Percentiles rank a stretch among this genome's conserved stretches.
phyloP scores from a whole-genome alignment of 805 yeast genomes.

The Yarrowia keelungensis region DNA sequence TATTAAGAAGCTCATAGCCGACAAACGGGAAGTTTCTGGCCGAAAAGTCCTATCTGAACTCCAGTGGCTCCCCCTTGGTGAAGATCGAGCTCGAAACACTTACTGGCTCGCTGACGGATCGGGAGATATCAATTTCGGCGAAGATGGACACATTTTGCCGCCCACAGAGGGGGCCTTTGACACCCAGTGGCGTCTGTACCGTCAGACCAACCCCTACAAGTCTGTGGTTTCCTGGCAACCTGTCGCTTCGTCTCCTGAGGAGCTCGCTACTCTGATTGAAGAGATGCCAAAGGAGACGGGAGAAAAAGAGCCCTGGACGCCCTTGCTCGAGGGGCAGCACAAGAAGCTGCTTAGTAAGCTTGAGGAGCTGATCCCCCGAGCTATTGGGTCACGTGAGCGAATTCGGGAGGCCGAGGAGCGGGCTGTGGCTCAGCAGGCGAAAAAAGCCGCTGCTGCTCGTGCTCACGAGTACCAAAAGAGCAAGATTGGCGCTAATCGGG shows the following conservation, averaged over 20 bases:
- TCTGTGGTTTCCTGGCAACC: conserved; percentile 9
- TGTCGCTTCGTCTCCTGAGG: conserved; percentile 29
- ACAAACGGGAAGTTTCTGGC: conserved; percentile 1
- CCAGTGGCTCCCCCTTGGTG: conserved; percentile 44
- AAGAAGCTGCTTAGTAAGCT: conserved; percentile 4
- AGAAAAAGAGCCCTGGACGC: background rate
- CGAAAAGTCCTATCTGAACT: conserved; percentile 15
- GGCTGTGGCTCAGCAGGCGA: conserved; percentile 2
- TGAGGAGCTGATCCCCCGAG: conserved; percentile 25
- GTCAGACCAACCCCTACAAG: conserved; percentile 33
- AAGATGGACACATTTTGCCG: conserved; percentile 2
- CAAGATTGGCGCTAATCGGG: conserved; percentile 27
- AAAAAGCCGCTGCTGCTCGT: conserved; percentile 19
- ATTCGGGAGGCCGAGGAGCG: conserved; percentile 21
- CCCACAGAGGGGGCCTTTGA: conserved; percentile 20
- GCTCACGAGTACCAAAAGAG: conserved; percentile 20
- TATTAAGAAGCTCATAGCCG: conserved; percentile 40
- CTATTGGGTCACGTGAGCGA: conserved; percentile 2
- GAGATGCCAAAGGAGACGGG: conserved; percentile 1
- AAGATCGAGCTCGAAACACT: conserved; percentile 42
- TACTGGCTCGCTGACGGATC: conserved; percentile 46
- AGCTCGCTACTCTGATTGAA: conserved; percentile 11
- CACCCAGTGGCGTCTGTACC: conserved; percentile 23
- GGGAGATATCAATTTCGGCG: conserved; percentile 22
- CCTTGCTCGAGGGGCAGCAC: background rate